A percentile compares a stretch with the other conserved stretches of the same genome.
Conservation (phyloP, 306 rosid genomes). For the Gillenia trifoliata region DNA sequence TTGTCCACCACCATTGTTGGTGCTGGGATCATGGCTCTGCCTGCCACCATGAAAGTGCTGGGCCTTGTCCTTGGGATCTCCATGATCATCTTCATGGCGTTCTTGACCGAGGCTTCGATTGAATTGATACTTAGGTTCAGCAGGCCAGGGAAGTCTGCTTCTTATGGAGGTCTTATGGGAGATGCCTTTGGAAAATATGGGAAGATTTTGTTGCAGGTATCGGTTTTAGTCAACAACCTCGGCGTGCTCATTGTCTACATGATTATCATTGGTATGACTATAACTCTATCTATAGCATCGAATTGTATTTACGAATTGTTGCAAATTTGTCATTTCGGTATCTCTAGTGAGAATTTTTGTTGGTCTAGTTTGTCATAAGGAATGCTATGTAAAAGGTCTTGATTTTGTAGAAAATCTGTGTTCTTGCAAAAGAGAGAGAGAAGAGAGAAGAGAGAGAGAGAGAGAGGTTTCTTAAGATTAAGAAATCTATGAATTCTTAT, state of each 20-base stretch:
- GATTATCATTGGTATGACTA: conserved; percentile 72
- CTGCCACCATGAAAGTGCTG: conserved; percentile 69
- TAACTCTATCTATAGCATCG: not conserved
- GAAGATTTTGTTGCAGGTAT: conserved; percentile 50
- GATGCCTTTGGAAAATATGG: conserved; percentile 71
- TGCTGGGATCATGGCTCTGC: conserved; percentile 91
- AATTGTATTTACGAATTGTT: not conserved
- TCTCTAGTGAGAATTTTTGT: not conserved
- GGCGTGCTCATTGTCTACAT: conserved; percentile 74
- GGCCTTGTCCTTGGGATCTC: conserved; percentile 79
- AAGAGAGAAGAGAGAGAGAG: too few species aligned
- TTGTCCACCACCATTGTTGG: conserved; percentile 83
- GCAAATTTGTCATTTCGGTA: not conserved
- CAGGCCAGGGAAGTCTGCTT: conserved; percentile 52
- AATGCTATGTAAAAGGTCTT: not conserved
- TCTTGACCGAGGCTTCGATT: conserved; percentile 66
- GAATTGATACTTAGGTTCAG: conserved; percentile 66
- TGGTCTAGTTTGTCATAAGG: not conserved
- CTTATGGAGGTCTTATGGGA: conserved; percentile 75
- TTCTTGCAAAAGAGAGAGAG: too few species aligned
- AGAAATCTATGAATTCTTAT: too few species aligned
- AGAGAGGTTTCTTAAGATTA: too few species aligned
- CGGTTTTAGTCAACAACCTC: conserved; percentile 59
- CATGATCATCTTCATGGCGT: conserved; percentile 55
- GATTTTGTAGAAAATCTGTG: not conserved